Evolutionary conservation across 805 yeast species (phyloP).

Genomic region (Wickerhamiella slavikovae): DNA sequence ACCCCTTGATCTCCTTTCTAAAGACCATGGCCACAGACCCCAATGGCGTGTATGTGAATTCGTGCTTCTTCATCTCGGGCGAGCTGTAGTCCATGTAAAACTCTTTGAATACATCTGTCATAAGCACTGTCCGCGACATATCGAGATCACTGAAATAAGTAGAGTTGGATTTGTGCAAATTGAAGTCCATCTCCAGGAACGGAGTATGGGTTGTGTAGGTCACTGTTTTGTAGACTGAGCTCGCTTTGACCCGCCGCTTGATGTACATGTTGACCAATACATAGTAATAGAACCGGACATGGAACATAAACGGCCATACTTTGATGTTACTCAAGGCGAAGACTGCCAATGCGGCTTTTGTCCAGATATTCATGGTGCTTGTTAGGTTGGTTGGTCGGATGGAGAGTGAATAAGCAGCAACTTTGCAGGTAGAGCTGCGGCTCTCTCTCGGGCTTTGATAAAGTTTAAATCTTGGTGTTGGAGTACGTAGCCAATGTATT

Average conservation of each 20-base stretch:
- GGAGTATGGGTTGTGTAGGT: slow-evolving; percentile 36
- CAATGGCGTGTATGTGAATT: slow-evolving; percentile 50
- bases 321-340: slow-evolving; percentile 33
- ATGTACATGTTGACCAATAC: slow-evolving; percentile 23
- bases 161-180: slow-evolving; percentile 71
- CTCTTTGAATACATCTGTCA: slow-evolving; percentile 36
- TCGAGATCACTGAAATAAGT: slow-evolving; percentile 73
- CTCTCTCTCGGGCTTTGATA: no score
- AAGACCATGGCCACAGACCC: slow-evolving; percentile 52
- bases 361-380: no score
- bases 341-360: no score
- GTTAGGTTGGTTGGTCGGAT: no score
- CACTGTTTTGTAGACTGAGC: slow-evolving; percentile 23
- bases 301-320: slow-evolving; percentile 46
- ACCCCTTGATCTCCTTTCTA: slow-evolving; percentile 53
- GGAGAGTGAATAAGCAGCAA: no score
- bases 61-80: slow-evolving; percentile 13
- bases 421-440: no score
- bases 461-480: no score
- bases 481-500: no score
- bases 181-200: slow-evolving; percentile 66
- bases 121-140: slow-evolving; percentile 45
- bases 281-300: slow-evolving; percentile 35
- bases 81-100: slow-evolving; percentile 26
- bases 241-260: slow-evolving; percentile 13